Percentiles rank a stretch among this genome's conserved stretches.
phyloP scores from a whole-genome alignment of 768 basidiomycete species.

The Boletus subcaerulescens region DNA sequence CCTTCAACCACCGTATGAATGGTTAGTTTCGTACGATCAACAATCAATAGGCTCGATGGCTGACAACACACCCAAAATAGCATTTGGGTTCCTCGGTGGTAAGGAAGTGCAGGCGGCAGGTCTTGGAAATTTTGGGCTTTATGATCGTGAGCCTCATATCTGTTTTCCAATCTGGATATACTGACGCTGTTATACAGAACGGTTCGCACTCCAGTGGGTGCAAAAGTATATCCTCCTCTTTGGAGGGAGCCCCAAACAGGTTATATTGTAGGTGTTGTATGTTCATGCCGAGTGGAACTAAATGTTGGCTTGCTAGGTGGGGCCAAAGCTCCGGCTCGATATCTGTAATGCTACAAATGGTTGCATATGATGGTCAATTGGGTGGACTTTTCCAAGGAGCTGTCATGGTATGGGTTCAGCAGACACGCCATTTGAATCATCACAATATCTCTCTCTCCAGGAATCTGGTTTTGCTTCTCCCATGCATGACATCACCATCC shows the following conservation, averaged over 20 bases:
- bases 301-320: neutral
- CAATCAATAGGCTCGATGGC: neutral
- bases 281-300: neutral
- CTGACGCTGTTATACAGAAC: neutral
- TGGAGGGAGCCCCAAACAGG: neutral
- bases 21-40: conserved; percentile 6
- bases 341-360: conserved; percentile 2
- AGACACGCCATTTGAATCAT: neutral
- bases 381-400: conserved; percentile 18
- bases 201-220: neutral
- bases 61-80: conserved; percentile 6
- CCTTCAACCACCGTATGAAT: conserved; percentile 7
- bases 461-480: conserved; percentile 13
- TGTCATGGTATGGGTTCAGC: conserved; percentile 11
- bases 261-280: conserved; percentile 12
- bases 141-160: conserved; percentile 28
- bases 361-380: conserved; percentile 3
- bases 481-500: neutral
- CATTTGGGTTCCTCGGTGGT: conserved; percentile 30
- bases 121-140: conserved; percentile 15
- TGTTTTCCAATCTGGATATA: neutral
- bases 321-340: neutral
- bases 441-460: neutral
- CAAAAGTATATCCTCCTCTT: neutral
- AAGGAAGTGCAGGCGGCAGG: conserved; percentile 4